Evolutionary conservation across 2,329 filamentous ascomycete species (phyloP).

Genomic region (Thermomyces lanuginosus): DNA sequence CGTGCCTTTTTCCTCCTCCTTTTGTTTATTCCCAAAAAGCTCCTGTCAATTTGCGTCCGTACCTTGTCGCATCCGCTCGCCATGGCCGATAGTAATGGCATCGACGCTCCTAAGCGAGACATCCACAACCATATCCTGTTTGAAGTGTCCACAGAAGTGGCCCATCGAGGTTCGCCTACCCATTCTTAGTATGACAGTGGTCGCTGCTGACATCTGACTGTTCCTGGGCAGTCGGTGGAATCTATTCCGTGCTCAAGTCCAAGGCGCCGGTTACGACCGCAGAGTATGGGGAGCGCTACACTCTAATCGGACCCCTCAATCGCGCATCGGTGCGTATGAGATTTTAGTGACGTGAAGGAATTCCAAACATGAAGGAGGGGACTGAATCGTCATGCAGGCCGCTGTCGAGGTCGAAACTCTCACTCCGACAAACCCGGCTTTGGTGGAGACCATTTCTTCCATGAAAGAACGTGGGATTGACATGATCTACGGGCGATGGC

Average conservation of each 20-base stretch:
- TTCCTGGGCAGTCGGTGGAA: slow-evolving; percentile 60
- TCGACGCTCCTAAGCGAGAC: slow-evolving; percentile 39
- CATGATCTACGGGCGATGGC: slow-evolving; percentile 86
- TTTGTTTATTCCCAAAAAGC: neutral
- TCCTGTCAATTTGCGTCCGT: neutral
- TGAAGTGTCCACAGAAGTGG: slow-evolving; percentile 91
- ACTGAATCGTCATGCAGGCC: slow-evolving; percentile 39
- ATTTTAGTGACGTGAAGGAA: slow-evolving; percentile 7
- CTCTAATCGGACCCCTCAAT: slow-evolving; percentile 86
- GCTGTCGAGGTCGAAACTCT: slow-evolving; percentile 96
- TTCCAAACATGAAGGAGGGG: neutral
- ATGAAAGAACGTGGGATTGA: slow-evolving; percentile 88
- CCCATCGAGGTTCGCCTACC: slow-evolving; percentile 58
- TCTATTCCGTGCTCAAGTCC: slow-evolving; percentile 98
- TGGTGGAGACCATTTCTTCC: slow-evolving; percentile 68
- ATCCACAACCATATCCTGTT: slow-evolving; percentile 94
- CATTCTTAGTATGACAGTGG: slow-evolving; percentile 5
- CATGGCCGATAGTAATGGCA: slow-evolving; percentile 72
- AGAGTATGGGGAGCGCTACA: slow-evolving; percentile 96
- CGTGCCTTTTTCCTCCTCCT: slow-evolving; percentile 3
- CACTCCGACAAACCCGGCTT: slow-evolving; percentile 62
- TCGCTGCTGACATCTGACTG: slow-evolving; percentile 4
- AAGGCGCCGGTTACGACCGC: slow-evolving; percentile 95
- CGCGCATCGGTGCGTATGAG: slow-evolving; percentile 55
- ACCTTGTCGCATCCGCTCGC: neutral